These are phyloP conservation scores for Clarireedia paspali DNA, from an alignment of 2,329 filamentous ascomycete species.

Conservation along the genomic window DNA sequence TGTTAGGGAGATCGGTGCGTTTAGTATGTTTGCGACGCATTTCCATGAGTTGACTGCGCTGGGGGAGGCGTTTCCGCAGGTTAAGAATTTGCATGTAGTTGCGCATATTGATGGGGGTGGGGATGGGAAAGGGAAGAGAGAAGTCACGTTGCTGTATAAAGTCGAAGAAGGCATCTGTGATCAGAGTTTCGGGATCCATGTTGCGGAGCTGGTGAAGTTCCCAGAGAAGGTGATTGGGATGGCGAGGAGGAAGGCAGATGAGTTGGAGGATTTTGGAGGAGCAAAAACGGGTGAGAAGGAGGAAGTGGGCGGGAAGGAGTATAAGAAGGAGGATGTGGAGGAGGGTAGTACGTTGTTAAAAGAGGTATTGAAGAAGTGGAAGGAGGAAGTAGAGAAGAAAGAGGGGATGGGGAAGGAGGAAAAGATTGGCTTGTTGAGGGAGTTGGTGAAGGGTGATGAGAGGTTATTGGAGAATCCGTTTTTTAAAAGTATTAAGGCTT, in stretches of 20 bases:
- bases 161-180: conserved; percentile 94
- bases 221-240: conserved; percentile 96
- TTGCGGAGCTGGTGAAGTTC: conserved; percentile 92
- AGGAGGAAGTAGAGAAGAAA: conserved; percentile 54
- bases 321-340: conserved; percentile 80
- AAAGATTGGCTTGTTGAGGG: conserved; percentile 70
- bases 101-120: conserved; percentile 65
- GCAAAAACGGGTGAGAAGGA: conserved; percentile 41
- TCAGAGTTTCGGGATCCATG: conserved; percentile 97
- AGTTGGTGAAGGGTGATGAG: conserved; percentile 67
- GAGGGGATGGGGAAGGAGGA: conserved; percentile 57
- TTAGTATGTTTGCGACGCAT: conserved; percentile 92
- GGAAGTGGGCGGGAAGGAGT: conserved; percentile 36
- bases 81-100: conserved; percentile 90
- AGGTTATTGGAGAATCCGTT: conserved; percentile 59
- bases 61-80: conserved; percentile 77
- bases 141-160: conserved; percentile 95
- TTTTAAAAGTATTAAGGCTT: conserved; percentile 49
- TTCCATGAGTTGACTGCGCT: conserved; percentile 96
- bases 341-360: conserved; percentile 82
- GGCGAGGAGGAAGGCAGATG: conserved; percentile 98
- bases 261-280: conserved; percentile 90
- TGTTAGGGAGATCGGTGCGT: conserved; percentile 88
- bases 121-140: conserved; percentile 43
- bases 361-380: conserved; percentile 77